Base-by-base conservation (phyloP, 768 basidiomycete genomes). In the Cyathus striatus region DNA sequence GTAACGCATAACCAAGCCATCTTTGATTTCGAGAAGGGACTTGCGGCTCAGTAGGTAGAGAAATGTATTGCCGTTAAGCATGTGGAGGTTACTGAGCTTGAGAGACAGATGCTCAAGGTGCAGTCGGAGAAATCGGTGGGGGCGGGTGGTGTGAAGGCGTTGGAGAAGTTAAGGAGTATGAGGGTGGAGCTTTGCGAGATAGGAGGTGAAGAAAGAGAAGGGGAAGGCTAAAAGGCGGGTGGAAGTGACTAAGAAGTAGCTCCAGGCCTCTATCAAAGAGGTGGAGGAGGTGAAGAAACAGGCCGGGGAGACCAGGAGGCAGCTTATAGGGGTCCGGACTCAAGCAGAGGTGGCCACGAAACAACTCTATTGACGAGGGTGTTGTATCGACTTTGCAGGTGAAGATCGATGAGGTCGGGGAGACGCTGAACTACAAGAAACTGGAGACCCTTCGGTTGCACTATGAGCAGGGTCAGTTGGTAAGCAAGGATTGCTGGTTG, bases 381-480 rank as follows among this genome's bases (percentile, higher is more conserved):
- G 20, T 5, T 32, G 30, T 32, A 27, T 37, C 36, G 21, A 23
- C 24, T 10, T 33, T 63, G 21, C 30, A 46, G 18, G 42, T 21
- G 22, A 45, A 44, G 41, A 32, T 63, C 2, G 45, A 27, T 6
- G 47, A 49, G 2, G 22, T 65, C 3, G 13, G 17, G 17, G 17
- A 32, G 17, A 38, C 56, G 37, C 17, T 20, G 14, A 26, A 24
- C n/a, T 14, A 48, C 5, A 45, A 47, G 9, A 23, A 46, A 18
- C 20, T n/a, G n/a, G n/a, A n/a, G n/a, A n/a, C n/a, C n/a, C n/a
- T n/a, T n/a, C n/a, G n/a, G n/a, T n/a, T n/a, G n/a, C 66, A 78
- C 45, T 77, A 80, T 43, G 55, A 72, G 41, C 54, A 55, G 3
- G 68, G 72, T 16, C 62, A 72, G 38, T 47, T 81, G 69, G 79